Conservation (phyloP, 1,284 basidiomycete genomes). For the Exobasidium cylindrosporum region DNA sequence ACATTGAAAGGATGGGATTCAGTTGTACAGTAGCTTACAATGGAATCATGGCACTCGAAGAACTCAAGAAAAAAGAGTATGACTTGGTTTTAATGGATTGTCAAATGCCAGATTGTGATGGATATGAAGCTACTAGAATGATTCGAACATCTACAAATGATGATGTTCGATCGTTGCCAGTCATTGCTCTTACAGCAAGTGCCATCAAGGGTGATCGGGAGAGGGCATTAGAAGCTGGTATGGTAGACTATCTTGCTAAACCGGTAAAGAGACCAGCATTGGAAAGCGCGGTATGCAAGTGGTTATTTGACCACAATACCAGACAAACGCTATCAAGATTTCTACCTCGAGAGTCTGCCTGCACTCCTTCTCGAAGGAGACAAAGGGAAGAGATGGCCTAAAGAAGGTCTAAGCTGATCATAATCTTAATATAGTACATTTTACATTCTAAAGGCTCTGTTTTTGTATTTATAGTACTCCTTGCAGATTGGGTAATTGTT, state of each 20-base stretch:
- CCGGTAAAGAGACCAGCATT: conserved; percentile 46
- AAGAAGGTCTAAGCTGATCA: too few species aligned
- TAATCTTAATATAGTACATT: too few species aligned
- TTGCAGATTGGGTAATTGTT: too few species aligned
- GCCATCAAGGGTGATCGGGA: conserved; percentile 47
- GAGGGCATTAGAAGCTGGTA: conserved; percentile 31
- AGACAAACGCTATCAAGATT: conserved; percentile 27
- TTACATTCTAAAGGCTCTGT: too few species aligned
- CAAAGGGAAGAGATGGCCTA: too few species aligned
- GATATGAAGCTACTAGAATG: conserved; percentile 41
- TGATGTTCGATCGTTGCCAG: conserved; percentile 38
- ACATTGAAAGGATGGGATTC: conserved; percentile 49
- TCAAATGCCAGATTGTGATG: conserved; percentile 35
- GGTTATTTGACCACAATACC: conserved; percentile 40
- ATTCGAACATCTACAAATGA: conserved; percentile 36
- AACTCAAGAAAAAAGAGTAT: conserved; percentile 34
- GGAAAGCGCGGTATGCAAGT: conserved; percentile 37
- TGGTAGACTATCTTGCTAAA: conserved; percentile 27
- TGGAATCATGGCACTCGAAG: conserved; percentile 39
- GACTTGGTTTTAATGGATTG: conserved; percentile 34
- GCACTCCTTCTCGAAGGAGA: too few species aligned
- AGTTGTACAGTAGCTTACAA: conserved; percentile 45
- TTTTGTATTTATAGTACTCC: too few species aligned
- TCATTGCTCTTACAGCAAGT: conserved; percentile 47
- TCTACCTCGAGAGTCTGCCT: not conserved